phyloP scores from a whole-genome alignment of 2,329 filamentous ascomycete genomes.

The Cladosporium velox region DNA sequence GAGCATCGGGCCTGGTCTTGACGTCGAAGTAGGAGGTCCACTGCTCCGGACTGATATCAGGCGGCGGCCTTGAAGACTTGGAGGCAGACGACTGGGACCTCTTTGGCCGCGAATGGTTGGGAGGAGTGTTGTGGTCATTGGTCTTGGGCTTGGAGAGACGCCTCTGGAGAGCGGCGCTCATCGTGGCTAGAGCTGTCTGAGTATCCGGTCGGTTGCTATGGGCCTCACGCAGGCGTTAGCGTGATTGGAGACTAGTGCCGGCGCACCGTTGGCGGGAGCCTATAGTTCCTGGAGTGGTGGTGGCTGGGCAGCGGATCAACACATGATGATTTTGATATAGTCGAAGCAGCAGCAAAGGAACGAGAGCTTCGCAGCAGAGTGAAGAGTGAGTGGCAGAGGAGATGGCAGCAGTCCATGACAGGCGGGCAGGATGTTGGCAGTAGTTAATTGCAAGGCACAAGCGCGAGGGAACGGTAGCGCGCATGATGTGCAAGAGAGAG shows the following conservation, averaged over 20 bases:
- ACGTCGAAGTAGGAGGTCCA: slow-evolving; percentile 24
- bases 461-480: neutral
- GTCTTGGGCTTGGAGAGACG: slow-evolving; percentile 20
- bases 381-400: neutral
- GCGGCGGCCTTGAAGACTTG: slow-evolving; percentile 7
- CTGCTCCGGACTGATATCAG: slow-evolving; percentile 9
- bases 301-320: neutral
- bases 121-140: slow-evolving; percentile 13
- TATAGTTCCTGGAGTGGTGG: slow-evolving; percentile 3
- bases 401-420: neutral
- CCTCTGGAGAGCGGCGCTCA: slow-evolving; percentile 15
- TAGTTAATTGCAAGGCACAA: neutral
- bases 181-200: slow-evolving; percentile 15
- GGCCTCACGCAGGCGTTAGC: slow-evolving; percentile 11
- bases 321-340: neutral
- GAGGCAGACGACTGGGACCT: slow-evolving; percentile 11
- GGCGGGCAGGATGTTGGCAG: neutral
- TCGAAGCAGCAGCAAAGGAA: neutral
- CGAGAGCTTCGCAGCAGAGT: neutral
- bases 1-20: slow-evolving; percentile 20
- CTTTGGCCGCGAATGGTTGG: slow-evolving; percentile 7
- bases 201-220: slow-evolving; percentile 18
- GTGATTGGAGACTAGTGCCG: neutral
- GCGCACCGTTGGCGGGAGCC: neutral
- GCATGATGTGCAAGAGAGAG: slow-evolving; percentile 6